Evolutionary conservation across 1,284 basidiomycete genomes (phyloP), one percentile per base, ranked within the genome.

Genomic region (Malassezia globosa): DNA sequence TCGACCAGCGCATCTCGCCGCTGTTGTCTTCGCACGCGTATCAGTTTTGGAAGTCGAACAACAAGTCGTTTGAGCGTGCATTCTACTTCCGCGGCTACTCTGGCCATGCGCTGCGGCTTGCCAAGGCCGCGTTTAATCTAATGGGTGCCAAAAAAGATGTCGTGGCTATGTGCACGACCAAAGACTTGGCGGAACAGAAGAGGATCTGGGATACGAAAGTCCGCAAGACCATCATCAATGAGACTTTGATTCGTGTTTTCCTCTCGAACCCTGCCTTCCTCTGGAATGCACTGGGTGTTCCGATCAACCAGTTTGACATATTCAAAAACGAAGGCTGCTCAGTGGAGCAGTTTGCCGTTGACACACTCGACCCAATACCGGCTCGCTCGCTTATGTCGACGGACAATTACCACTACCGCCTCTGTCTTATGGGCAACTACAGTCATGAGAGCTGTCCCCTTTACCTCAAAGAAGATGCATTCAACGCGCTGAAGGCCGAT

Each of bases 251-350:
- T 55, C 74, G 65, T 5, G 42, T 77, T 4, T 74, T 85, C 56
- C 73, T 85, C 39, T 63, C 69, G 26, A 74, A 72, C 57, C 70
- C 67, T 5, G 59, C 61, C 2, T 86, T 87, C 72, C 81, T 83
- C 54, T 87, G 85, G 85, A 85, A 85, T 61, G 83, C 84, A 0
- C 75, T 87, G 13, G 84, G 84, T 26, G 83, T 87, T 1, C 84
- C 84, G 2, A 75, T 77, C 60, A 84, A 84, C 67, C 84, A 87
- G 73, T 78, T 81, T 64, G 76, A 78, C 61, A 81, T 81, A 74
- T 76, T 85, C 66, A 67, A 82, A 36, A 61, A 80, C 76, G 83
- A 85, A 60, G 81, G 82, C 2, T 11, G 11, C 29, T 74, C 76
- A 10, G 57, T 58, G 1, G 66, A 67, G 48, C 68, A 71, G 46